These are phyloP conservation scores for Hydnomerulius pinastri DNA, from an alignment of 768 basidiomycete genomes.

Conservation along the genomic window DNA sequence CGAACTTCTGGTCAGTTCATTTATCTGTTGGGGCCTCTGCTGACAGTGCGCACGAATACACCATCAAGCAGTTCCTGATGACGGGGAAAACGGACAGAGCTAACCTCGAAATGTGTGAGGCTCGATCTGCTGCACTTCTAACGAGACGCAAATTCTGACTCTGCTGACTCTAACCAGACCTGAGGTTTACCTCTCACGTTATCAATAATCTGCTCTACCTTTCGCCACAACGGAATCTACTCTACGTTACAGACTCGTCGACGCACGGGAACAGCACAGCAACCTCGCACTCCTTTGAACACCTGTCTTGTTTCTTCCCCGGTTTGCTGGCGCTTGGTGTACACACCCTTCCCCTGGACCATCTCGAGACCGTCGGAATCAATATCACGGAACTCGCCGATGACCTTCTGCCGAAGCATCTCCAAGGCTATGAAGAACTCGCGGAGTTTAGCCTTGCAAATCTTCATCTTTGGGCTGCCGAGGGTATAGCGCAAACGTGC, in stretches of 20 bases:
- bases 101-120: constrained; percentile 68
- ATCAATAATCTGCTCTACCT: constrained; percentile 67
- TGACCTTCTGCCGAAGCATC: constrained; percentile 21
- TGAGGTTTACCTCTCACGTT: constrained; percentile 61
- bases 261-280: constrained; percentile 28
- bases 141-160: constrained; percentile 6
- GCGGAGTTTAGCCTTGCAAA: constrained; percentile 53
- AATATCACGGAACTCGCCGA: constrained; percentile 40
- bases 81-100: constrained; percentile 61
- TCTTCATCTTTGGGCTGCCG: constrained; percentile 74
- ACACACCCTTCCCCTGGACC: constrained; percentile 58
- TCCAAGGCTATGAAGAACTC: constrained; percentile 40
- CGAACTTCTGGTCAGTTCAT: constrained; percentile 29
- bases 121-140: background rate
- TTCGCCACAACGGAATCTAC: constrained; percentile 60
- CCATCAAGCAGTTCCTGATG: constrained; percentile 71
- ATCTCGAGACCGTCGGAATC: constrained; percentile 50
- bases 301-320: constrained; percentile 77
- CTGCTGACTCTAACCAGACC: constrained; percentile 41
- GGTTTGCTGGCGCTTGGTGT: constrained; percentile 74
- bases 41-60: constrained; percentile 79
- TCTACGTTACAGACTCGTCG: constrained; percentile 65
- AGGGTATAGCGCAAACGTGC: constrained; percentile 73
- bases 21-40: constrained; percentile 66
- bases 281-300: constrained; percentile 61